These are phyloP conservation scores for Ogataea allantospora DNA, from an alignment of 805 yeast species.

Conservation along the genomic window DNA sequence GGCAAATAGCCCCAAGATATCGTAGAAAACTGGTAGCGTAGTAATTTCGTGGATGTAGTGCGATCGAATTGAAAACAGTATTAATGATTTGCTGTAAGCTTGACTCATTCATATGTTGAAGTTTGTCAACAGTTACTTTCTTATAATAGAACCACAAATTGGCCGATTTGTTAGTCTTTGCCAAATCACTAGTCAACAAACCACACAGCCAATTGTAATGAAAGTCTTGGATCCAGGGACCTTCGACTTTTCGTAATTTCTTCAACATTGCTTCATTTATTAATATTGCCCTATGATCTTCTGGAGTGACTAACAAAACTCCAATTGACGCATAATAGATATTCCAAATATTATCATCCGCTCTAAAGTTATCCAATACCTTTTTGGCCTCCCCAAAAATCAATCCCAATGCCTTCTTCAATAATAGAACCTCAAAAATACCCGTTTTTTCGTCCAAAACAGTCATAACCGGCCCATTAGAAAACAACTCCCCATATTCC, in stretches of 20 bases:
- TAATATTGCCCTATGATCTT: conserved; percentile 26
- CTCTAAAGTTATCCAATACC: conserved; percentile 5
- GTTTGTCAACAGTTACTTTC: conserved; percentile 8
- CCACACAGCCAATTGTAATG: conserved; percentile 11
- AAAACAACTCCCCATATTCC: conserved; percentile 28
- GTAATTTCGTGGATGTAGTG: conserved; percentile 45
- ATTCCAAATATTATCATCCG: background rate
- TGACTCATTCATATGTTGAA: background rate
- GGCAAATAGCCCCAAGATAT: conserved; percentile 15
- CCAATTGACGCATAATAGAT: conserved; percentile 23
- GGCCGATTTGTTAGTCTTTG: conserved; percentile 35
- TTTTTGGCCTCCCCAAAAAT: conserved; percentile 23
- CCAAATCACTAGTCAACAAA: conserved; percentile 25
- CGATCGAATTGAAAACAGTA: conserved; percentile 35
- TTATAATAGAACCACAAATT: conserved; percentile 32
- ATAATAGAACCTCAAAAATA: conserved; percentile 18
- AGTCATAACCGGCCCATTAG: conserved; percentile 26
- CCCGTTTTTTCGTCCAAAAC: conserved; percentile 7
- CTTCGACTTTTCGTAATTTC: background rate
- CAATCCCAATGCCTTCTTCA: conserved; percentile 11
- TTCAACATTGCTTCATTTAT: conserved; percentile 10
- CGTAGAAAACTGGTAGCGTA: conserved; percentile 45
- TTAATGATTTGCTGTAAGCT: conserved; percentile 6
- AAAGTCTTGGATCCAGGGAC: background rate
- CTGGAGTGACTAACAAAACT: conserved; percentile 29